Evolutionary conservation across 2,329 filamentous ascomycete genomes (phyloP), one percentile per base, ranked within the genome.

Genomic region (Phialophora macrospora): DNA sequence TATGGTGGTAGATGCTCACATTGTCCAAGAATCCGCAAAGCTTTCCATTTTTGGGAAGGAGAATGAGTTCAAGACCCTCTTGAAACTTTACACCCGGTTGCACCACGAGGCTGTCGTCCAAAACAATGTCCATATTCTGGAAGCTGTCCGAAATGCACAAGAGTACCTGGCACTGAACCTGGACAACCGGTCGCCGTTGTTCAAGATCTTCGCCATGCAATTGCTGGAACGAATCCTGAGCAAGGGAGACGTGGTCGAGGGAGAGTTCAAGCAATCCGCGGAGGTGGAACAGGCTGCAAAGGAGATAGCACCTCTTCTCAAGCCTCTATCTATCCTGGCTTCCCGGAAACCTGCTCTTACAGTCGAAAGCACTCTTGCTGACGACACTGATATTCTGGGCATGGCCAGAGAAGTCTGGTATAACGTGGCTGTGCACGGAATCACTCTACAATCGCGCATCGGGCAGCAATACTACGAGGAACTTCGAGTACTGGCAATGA

Each of bases 361-460:
- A 32, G 71, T 80, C 9, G 68, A 68, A 61, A 55, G 63, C 52
- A 76, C 75, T 22, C 55, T 73, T 34, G 71, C 68, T 41, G 69
- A 72, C n/a, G 86, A 90, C 60, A 90, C 93, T 59, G 88, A 94
- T 65, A 86, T 87, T 7, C 85, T 90, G 67, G 85, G 87, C 28
- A 80, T 96, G 63, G 85, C 95, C 71, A 88, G 94, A 60, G 93
- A 99, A 81, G 92, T 92, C 4, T 99, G 95, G 95, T 98, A 97
- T 80, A 99, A 99, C 74, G 92, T 98, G 68, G 91, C 93, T 24
- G 90, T 97, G 0, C 95, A 99, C 76, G 95, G 93, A 4, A 96
- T 98, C 75, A 89, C 88, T 9, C 83, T 90, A 11, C 85, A 85
- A 17, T 94, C 92, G 0, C 85, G 88, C 17, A 86, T 90, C 62